Base-by-base conservation (phyloP, 805 yeast genomes). In the Debaryomyces tyrocola region DNA sequence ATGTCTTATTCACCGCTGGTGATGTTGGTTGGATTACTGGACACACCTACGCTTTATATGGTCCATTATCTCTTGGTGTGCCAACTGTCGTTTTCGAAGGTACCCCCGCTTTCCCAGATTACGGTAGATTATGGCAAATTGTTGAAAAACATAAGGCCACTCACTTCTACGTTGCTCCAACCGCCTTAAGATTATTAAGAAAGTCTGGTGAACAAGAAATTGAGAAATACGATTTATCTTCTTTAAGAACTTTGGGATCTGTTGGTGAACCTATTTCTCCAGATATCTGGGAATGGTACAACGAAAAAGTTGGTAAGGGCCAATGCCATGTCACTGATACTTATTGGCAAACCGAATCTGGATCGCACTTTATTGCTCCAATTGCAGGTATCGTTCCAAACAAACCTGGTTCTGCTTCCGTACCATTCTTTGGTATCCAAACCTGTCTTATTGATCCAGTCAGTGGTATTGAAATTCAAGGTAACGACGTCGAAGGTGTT, bases 1-100 rank as follows among this genome's bases (percentile, higher is more conserved):
- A 87, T 62, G 73, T 82, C 11, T 74, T 87, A 47, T 87, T 87
- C 76, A 87, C 94, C 14, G 94, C 95, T 27, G 96, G 94, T 63
- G 96, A 87, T 69, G 85, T 87, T 44, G 96, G 96, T 59, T 87
- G 96, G 96, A 85, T 87, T 59, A 87, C 95, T 6, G 96, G 96
- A 48, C 96, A 87, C 69, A 78, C 94, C 9, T 87, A 87, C 59
- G 90, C 83, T 15, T 80, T 87, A 41, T 87, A 87, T 63, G 96
- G 95, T 46, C 95, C 96, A 33, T 74, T 87, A 62, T 65, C 79
- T 27, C 75, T 79, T 56, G 96, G 96, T 63, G 83, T 86, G 46
- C 83, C 96, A 28, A 82, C 94, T 17, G 78, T 87, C 38, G 86
- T 87, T 31, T 87, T 85, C 62, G 95, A 87, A 73, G 91, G 92